Base-by-base conservation (phyloP, 2,329 filamentous ascomycete genomes). In the Arthrobotrys megalospora region DNA sequence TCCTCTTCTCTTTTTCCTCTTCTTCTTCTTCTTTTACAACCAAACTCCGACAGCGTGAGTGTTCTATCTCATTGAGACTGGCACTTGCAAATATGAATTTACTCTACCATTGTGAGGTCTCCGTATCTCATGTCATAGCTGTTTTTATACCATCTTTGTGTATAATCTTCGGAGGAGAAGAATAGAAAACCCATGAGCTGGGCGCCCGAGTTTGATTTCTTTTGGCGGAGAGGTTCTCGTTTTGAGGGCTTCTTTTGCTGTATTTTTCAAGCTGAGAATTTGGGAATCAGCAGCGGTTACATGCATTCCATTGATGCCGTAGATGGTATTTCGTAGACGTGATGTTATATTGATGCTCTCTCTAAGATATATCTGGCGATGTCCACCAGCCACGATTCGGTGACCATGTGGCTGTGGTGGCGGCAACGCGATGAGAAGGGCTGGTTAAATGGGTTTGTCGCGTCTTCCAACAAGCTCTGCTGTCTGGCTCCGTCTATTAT, bases 281-380 rank as follows among this genome's bases (percentile, higher is more conserved):
- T 73, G 76, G 76, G 76, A 79, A 79, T 79, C 76, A 79, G 76
- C 76, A 73, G 76, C 48, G 76, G 76, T 79, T 79, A 79, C 76
- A 79, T 79, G 14, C 38, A n/a, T 63, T 32, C 19, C 16, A 32
- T 52, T 43, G 41, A n/a, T 10, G 47, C 48, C 24, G 60, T 60
- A 65, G n/a, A 45, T 48, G 8, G 14, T 60, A 1, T 11, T 58
- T 16, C 19, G 32, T 62, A 55, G 52, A 63, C 19, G 8, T 28
- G 16, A 19, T 50, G 4, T 14, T 38, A 63, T 16, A 32, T 21
- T 41, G 34, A 38, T n/a, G n/a, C n/a, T n/a, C n/a, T n/a, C n/a
- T n/a, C n/a, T n/a, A n/a, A n/a, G n/a, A n/a, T 19, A 10, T 14
- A 14, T 12, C n/a, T 11, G 32, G 38, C 34, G 41, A 45, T n/a